phyloP scores from a whole-genome alignment of 148 eudicot species.

The Cornus controversa region DNA sequence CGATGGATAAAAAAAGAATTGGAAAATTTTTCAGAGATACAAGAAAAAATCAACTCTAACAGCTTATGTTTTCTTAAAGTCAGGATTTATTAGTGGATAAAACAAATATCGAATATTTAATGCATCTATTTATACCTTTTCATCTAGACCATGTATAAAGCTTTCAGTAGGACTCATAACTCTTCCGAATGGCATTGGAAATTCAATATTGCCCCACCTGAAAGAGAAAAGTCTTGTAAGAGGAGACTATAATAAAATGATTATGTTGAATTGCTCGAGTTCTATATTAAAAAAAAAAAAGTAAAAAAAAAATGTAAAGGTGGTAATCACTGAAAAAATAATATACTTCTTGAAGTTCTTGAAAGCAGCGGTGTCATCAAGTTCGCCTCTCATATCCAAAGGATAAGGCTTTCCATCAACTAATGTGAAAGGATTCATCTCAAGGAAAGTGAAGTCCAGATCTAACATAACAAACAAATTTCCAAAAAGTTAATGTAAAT shows the following conservation, averaged over 20 bases:
- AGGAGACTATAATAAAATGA: neutral
- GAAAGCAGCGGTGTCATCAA: slow-evolving; percentile 52
- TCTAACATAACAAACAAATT: slow-evolving; percentile 36
- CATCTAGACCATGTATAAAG: slow-evolving; percentile 90
- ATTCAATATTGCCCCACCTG: slow-evolving; percentile 91
- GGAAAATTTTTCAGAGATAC: neutral
- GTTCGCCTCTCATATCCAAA: slow-evolving; percentile 58
- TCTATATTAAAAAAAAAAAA: neutral
- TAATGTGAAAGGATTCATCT: slow-evolving; percentile 57
- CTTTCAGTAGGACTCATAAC: slow-evolving; percentile 92
- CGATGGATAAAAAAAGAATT: too few species aligned
- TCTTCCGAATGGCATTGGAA: slow-evolving; percentile 99
- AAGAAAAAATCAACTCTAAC: neutral
- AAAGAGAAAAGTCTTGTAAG: slow-evolving; percentile 3
- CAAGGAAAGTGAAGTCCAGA: slow-evolving; percentile 72
- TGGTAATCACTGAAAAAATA: slow-evolving; percentile 6
- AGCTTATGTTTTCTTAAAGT: neutral
- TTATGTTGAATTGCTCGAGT: neutral
- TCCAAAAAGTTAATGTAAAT: neutral
- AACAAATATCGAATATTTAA: neutral
- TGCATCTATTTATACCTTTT: slow-evolving; percentile 56
- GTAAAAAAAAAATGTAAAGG: neutral
- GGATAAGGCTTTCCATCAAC: slow-evolving; percentile 55
- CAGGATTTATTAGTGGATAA: neutral
- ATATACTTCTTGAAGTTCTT: slow-evolving; percentile 62